phyloP scores from a whole-genome alignment of 2,329 filamentous ascomycete genomes.

The Dactylonectria estremocensis region DNA sequence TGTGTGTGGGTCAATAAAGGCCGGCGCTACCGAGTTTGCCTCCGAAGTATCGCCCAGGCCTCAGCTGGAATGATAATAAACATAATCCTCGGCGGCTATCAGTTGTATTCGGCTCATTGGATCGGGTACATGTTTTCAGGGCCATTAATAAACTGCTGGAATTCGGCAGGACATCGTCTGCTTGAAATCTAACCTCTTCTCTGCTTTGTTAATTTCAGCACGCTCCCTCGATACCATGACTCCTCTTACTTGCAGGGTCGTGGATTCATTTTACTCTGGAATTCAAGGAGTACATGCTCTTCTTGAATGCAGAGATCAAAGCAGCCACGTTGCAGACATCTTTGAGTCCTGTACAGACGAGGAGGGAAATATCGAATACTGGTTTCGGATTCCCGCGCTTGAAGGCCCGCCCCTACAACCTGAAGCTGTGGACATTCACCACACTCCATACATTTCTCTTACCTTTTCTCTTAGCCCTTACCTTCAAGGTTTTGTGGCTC shows the following conservation, averaged over 20 bases:
- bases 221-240: conserved; percentile 6
- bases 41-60: no score
- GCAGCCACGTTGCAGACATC: background rate
- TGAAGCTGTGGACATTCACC: conserved; percentile 1
- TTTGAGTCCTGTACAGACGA: conserved; percentile 24
- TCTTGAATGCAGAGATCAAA: conserved; percentile 20
- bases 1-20: no score
- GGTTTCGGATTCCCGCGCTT: conserved; percentile 5
- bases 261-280: conserved; percentile 1
- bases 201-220: no score
- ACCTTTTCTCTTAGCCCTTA: conserved; percentile 12
- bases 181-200: no score
- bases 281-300: conserved; percentile 26
- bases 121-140: no score
- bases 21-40: no score
- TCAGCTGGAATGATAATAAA: no score
- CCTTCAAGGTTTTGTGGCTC: conserved; percentile 1
- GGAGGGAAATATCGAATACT: conserved; percentile 23
- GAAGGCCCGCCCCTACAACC: background rate
- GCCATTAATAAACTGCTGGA: no score
- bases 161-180: no score
- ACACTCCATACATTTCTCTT: conserved; percentile 4
- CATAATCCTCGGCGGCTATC: no score
- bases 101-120: no score
- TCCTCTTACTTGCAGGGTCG: conserved; percentile 20